Evolutionary conservation across 768 basidiomycete species (phyloP), one percentile per base, ranked within the genome.

Genomic region (Rhizopogon vesiculosus): DNA sequence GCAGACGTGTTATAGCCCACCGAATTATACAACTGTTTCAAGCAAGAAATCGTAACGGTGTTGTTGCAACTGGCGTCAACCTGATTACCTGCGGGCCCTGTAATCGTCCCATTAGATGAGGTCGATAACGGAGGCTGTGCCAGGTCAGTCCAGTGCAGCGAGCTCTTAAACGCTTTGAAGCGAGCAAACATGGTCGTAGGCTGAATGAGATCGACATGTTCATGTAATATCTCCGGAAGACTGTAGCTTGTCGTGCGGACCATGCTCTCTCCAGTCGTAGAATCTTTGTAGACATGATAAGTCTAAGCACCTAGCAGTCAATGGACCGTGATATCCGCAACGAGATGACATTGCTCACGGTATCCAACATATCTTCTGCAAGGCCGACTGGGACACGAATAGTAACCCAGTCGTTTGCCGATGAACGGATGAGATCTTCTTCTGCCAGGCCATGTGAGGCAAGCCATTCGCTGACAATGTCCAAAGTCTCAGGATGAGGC

Each of bases 181-280:
- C 77, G 77, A 41, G 76, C 72, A 62, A 89, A 90, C 66, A 82
- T 77, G 1, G 86, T 89, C 2, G 88, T 89, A 0, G 89, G 88
- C 58, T 89, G 86, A 22, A 90, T 72, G 33, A 89, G 67, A 38
- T 88, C 86, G 51, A 89, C 66, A 62, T 89, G 85, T 3, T 73
- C 70, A 59, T 84, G 77, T 45, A 89, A 67, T 52, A 78, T 59
- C 50, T 74, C 74, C 0, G 88, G 88, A n/a, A 91, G 77, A 61
- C 82, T 84, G 72, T 88, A 90, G 56, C 73, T 74, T 3, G 82
- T 84, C 16, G 89, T 86, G 53, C 89, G 81, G 56, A 88, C 72
- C 25, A 87, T 66, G 13, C 74, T 66, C 33, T 84, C 81, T 3
- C 81, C 84, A 50, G 73, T 78, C 18, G 70, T 67, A 15, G 68